Percentiles rank a stretch among this genome's conserved stretches.
Conservation (phyloP, 805 yeast species). For the Candida insectorum region DNA sequence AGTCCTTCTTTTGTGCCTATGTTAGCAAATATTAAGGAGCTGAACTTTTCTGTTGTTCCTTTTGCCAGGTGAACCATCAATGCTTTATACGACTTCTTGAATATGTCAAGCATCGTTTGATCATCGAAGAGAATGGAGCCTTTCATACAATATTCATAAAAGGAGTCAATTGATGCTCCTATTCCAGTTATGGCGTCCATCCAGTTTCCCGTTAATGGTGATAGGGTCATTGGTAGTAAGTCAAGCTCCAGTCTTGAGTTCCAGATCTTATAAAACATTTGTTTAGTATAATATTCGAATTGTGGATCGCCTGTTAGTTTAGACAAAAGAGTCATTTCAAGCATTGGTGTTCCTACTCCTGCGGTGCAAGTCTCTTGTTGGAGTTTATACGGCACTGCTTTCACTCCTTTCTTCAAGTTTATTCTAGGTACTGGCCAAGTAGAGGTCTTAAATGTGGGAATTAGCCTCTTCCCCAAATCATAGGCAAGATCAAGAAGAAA, state of each 20-base stretch:
- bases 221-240: constrained; percentile 75
- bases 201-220: constrained; percentile 56
- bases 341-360: constrained; percentile 79
- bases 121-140: constrained; percentile 65
- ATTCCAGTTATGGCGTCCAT: constrained; percentile 65
- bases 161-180: constrained; percentile 91
- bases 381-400: constrained; percentile 38
- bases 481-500: constrained; percentile 66
- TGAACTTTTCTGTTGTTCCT: constrained; percentile 20
- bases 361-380: constrained; percentile 77
- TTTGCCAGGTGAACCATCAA: constrained; percentile 42
- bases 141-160: constrained; percentile 84
- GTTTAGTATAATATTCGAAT: constrained; percentile 60
- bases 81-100: constrained; percentile 52
- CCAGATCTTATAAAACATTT: constrained; percentile 73
- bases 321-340: constrained; percentile 78
- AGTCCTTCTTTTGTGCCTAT: constrained; percentile 53
- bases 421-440: constrained; percentile 80
- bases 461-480: constrained; percentile 68
- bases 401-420: constrained; percentile 56
- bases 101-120: constrained; percentile 58
- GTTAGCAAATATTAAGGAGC: constrained; percentile 49
- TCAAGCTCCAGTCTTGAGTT: constrained; percentile 55
- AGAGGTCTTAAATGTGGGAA: constrained; percentile 65
- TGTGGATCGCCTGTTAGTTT: constrained; percentile 68